A percentile compares a stretch with the other conserved stretches of the same genome.
Conservation (phyloP, 106 monocot species). For the Narthecium ossifragum region DNA sequence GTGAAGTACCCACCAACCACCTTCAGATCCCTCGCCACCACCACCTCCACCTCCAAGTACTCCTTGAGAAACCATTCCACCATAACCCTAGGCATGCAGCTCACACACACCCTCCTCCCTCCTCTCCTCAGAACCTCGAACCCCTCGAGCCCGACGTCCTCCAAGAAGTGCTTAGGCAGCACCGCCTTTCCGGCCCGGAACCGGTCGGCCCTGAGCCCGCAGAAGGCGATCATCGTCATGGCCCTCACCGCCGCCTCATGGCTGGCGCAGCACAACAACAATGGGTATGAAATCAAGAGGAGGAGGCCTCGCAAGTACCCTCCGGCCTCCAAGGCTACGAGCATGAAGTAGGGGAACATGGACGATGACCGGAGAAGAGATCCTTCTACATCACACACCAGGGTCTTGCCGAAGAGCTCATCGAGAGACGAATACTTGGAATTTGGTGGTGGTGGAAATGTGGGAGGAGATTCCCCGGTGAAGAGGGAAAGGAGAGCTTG, state of each 20-base stretch:
- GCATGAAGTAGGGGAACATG: slow-evolving; percentile 82
- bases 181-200: slow-evolving; percentile 47
- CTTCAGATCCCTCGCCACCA: slow-evolving; percentile 63
- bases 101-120: slow-evolving; percentile 46
- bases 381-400: slow-evolving; percentile 54
- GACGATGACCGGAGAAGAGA: slow-evolving; percentile 35
- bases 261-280: slow-evolving; percentile 23
- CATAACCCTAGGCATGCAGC: slow-evolving; percentile 51
- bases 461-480: too few species aligned
- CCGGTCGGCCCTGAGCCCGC: slow-evolving; percentile 27
- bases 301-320: slow-evolving; percentile 46
- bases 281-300: slow-evolving; percentile 47
- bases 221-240: slow-evolving; percentile 62
- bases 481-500: too few species aligned
- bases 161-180: slow-evolving; percentile 56
- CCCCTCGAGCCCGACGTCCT: slow-evolving; percentile 50
- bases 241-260: slow-evolving; percentile 17
- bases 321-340: slow-evolving; percentile 72
- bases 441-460: too few species aligned
- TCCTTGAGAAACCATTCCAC: slow-evolving; percentile 58
- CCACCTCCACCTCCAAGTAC: slow-evolving; percentile 46
- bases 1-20: slow-evolving; percentile 36
- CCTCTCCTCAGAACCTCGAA: slow-evolving; percentile 25
- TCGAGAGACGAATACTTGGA: too few species aligned
- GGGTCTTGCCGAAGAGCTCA: slow-evolving; percentile 14